Conservation (phyloP, 2,329 filamentous ascomycete species). For the Cercospora sp. region DNA sequence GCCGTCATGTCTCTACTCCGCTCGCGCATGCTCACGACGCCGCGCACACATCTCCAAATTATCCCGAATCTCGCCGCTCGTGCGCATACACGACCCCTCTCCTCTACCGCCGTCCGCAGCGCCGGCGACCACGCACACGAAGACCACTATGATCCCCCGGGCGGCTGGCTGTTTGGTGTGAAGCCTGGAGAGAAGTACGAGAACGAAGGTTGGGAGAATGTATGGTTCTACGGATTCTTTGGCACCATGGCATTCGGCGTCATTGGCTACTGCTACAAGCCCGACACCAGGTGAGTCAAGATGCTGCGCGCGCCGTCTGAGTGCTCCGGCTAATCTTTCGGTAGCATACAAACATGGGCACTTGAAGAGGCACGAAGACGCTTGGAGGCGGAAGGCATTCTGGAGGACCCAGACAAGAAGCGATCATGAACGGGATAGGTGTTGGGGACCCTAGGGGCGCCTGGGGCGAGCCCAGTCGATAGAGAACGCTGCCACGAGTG, state of each 20-base stretch:
- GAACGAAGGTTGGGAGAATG: conserved; percentile 93
- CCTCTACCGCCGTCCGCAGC: conserved; percentile 36
- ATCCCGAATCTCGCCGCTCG: conserved; percentile 34
- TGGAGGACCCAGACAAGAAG: conserved; percentile 68
- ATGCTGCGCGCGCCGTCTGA: not conserved
- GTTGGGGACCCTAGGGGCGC: not conserved
- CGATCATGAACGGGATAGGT: conserved; percentile 10
- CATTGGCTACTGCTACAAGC: conserved; percentile 91
- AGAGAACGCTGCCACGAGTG: not conserved
- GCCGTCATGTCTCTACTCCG: conserved; percentile 35
- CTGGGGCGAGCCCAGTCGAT: not conserved
- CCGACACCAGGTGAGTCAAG: conserved; percentile 84
- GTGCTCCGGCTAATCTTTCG: conserved; percentile 12
- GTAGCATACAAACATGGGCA: conserved; percentile 98
- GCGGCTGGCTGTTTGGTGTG: conserved; percentile 89
- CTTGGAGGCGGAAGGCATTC: conserved; percentile 92
- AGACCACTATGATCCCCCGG: conserved; percentile 83
- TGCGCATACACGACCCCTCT: conserved; percentile 35
- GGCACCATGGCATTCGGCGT: conserved; percentile 71
- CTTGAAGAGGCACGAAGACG: conserved; percentile 93
- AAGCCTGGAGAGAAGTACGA: conserved; percentile 94
- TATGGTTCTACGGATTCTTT: conserved; percentile 82
- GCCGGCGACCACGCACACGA: conserved; percentile 65
- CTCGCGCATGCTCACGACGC: conserved; percentile 34
- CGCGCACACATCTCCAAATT: conserved; percentile 38